phyloP scores from a whole-genome alignment of 2,329 filamentous ascomycete species.

The Fusarium penzigii region DNA sequence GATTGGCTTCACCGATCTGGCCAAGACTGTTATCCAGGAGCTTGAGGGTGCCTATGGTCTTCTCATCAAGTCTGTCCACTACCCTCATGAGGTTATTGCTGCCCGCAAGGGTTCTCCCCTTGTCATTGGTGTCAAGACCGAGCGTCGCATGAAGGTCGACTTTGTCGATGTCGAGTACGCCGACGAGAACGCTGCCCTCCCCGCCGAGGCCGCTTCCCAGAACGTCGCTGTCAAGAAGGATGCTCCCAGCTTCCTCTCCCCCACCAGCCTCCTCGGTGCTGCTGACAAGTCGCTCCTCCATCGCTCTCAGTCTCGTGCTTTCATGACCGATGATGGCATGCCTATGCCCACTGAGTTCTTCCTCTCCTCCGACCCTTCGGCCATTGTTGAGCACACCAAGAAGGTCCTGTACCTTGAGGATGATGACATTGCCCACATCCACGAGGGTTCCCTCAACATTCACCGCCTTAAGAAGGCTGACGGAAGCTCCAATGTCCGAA shows the following conservation, averaged over 20 bases:
- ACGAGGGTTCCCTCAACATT: slow-evolving; percentile 98
- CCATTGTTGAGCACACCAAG: slow-evolving; percentile 99
- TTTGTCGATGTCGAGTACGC: slow-evolving; percentile 99
- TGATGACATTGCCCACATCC: slow-evolving; percentile 98
- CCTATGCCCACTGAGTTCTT: slow-evolving; percentile 99
- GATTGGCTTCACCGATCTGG: slow-evolving; percentile 93
- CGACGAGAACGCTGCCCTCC: slow-evolving; percentile 79
- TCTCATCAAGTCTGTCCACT: slow-evolving; percentile 97
- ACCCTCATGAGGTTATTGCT: slow-evolving; percentile 95
- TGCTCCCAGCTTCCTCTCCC: slow-evolving; percentile 65
- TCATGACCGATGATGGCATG: slow-evolving; percentile 97
- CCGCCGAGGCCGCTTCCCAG: slow-evolving; percentile 92
- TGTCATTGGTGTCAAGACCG: slow-evolving; percentile 94
- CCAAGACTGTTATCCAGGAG: slow-evolving; percentile 98
- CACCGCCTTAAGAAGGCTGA: slow-evolving; percentile 97
- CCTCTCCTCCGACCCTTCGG: slow-evolving; percentile 96
- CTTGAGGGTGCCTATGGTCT: slow-evolving; percentile 97
- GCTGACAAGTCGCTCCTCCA: slow-evolving; percentile 98
- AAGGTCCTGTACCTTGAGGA: slow-evolving; percentile 99
- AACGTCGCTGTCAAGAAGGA: slow-evolving; percentile 96
- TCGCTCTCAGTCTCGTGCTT: slow-evolving; percentile 96
- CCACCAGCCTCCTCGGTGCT: slow-evolving; percentile 72
- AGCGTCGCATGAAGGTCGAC: slow-evolving; percentile 99
- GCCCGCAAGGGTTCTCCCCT: slow-evolving; percentile 98
- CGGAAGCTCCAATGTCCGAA: slow-evolving; percentile 93